These are phyloP conservation scores for Geotrichum restrictum DNA, from an alignment of 1,139 yeast species.

Conservation along the genomic window DNA sequence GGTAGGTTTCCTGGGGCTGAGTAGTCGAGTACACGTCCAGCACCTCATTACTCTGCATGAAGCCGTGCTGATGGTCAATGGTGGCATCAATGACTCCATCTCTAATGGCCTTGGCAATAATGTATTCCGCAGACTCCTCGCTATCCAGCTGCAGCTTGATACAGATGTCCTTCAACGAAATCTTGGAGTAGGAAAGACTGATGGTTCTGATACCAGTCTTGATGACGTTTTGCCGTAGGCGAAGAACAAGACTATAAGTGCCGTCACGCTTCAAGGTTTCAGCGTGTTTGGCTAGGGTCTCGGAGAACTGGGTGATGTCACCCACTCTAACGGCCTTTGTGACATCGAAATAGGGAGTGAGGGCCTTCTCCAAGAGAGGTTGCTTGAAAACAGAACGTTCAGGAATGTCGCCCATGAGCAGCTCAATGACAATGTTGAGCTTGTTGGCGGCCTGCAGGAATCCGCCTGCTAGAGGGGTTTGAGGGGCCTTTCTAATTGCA, in stretches of 20 bases:
- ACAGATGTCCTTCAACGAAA: slow-evolving; percentile 86
- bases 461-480: slow-evolving; percentile 77
- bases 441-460: slow-evolving; percentile 89
- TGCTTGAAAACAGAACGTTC: slow-evolving; percentile 77
- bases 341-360: slow-evolving; percentile 79
- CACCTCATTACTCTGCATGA: slow-evolving; percentile 84
- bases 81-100: slow-evolving; percentile 97
- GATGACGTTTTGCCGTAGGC: slow-evolving; percentile 94
- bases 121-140: slow-evolving; percentile 94
- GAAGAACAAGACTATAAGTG: slow-evolving; percentile 75
- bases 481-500: slow-evolving; percentile 97
- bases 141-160: slow-evolving; percentile 86
- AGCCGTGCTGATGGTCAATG: slow-evolving; percentile 86
- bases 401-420: slow-evolving; percentile 97
- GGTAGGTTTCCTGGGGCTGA: slow-evolving; percentile 83
- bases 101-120: slow-evolving; percentile 92
- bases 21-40: slow-evolving; percentile 82
- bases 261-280: slow-evolving; percentile 67
- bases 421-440: slow-evolving; percentile 79
- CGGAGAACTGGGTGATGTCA: slow-evolving; percentile 75
- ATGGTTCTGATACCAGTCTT: slow-evolving; percentile 96
- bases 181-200: slow-evolving; percentile 84
- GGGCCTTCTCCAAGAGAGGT: slow-evolving; percentile 51
- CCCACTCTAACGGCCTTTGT: slow-evolving; percentile 92
- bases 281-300: slow-evolving; percentile 66